Base-by-base conservation (phyloP, 495 filamentous ascomycete genomes). In the Xylaria palmicola region DNA sequence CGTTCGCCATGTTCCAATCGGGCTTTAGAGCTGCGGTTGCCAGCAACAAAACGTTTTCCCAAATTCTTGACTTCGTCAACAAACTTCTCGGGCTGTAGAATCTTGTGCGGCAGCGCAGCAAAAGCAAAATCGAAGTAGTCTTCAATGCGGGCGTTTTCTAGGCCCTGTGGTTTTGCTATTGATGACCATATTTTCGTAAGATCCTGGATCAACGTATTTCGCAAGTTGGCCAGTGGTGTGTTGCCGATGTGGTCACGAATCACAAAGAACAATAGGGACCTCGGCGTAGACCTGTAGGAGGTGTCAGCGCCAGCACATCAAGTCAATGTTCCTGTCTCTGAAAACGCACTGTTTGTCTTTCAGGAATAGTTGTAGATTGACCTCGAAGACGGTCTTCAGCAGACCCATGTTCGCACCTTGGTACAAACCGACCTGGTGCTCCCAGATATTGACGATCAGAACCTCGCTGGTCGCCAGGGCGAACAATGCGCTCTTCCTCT, bases 61-160 rank as follows among this genome's bases (percentile, higher is more conserved):
- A 98, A 82, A 65, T 88, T 91, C 64, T 87, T 83, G 4, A 92
- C 86, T 67, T 96, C 93, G 17, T 82, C 72, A 22, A 90, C 79
- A 68, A 98, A 98, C 70, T 90, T 88, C n/a, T 97, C 91, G 7
- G 92, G 91, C 68, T 98, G 93, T 56, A 97, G 85, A 41, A 96
- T 89, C 79, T 98, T 98, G 76, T 98, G 94, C 19, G 94, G 95
- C 20, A 98, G 82, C 7, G 94, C 91, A 50, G 91, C 90, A 68
- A 98, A 98, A 64, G 93, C 91, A 73, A 98, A 97, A 75, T 98
- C 94, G 68, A 98, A 98, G 75, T 98, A 98, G 65, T 98, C 93
- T 56, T 91, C 89, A 55, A 97, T 97, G 51, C 84, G 85, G 0
- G 93, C 93, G 58, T 87, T 88, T 66, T 98, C 94, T 39, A 97